Base-by-base conservation (phyloP, 305 asterid genomes). In the Plantago coronopus region DNA sequence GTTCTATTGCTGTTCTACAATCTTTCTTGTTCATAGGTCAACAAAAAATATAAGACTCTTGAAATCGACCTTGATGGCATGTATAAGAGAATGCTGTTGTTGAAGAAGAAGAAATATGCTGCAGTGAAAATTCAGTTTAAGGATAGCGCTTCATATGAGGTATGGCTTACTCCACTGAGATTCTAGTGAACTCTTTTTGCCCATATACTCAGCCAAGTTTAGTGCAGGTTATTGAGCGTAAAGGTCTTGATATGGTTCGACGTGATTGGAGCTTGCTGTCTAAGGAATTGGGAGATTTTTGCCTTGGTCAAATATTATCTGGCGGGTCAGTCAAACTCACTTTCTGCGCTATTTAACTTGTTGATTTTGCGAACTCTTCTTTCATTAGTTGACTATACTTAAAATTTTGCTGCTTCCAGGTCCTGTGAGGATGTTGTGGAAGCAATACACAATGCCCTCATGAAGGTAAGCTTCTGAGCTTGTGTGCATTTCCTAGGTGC, bases 211-310 rank as follows among this genome's bases (percentile, higher is more conserved):
- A 66, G 59, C 37, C 62, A 59, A 61, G 57, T 72, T 50, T 29
- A 63, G 17, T 64, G 55, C 76, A 94, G 99, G 85, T 84, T 59
- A 85, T 85, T 71, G 99, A 94, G 75, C 76, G 87, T 71, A 94
- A 94, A 80, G 99, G 99, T 72, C 96, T 94, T 77, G 99, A 94
- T 80, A 87, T 89, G 87, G 99, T 94, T 67, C 85, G 99, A 25
- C 94, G 99, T 81, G 99, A 94, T 78, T 94, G 99, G 99, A 94
- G 99, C 78, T 69, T 89, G 82, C 70, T 94, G 68, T 82, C 99
- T 20, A 94, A 89, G 80, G 99, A 94, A 68, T 34, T 82, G 69
- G 97, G 99, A 69, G 95, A 89, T 72, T 94, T 85, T 82, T 94
- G 99, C 72, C 93, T 94, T 40, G 48, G 84, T 72, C 97, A 87